Percentiles rank a stretch among this genome's conserved stretches.
Conservation (phyloP, 2,329 filamentous ascomycete genomes). For the Colletotrichum melonis region DNA sequence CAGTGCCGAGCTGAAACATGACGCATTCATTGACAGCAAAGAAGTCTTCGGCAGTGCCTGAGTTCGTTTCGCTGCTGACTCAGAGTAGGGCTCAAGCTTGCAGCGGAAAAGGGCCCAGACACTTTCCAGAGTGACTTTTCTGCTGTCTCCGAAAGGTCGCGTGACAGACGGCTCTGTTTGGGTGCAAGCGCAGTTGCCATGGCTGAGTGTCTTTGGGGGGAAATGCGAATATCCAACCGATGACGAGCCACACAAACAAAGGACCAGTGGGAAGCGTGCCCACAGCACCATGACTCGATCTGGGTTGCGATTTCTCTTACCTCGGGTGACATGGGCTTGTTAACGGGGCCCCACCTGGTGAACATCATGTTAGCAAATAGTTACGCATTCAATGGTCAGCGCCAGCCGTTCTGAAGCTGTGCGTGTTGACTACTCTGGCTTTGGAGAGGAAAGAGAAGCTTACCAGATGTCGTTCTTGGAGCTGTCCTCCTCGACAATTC, state of each 20-base stretch:
- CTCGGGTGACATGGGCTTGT: constrained; percentile 98
- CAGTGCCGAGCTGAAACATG: constrained; percentile 30
- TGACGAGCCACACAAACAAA: constrained; percentile 20
- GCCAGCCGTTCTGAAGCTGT: constrained; percentile 1
- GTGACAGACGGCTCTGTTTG: constrained; percentile 3
- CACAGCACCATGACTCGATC: constrained; percentile 30
- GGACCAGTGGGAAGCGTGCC: constrained; percentile 21
- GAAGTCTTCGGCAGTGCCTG: neutral
- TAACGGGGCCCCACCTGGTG: constrained; percentile 89
- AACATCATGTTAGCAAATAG: constrained; percentile 32
- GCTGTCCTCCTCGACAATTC: constrained; percentile 90
- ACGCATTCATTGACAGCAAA: constrained; percentile 11
- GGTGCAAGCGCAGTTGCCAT: neutral
- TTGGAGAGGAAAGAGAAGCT: constrained; percentile 37
- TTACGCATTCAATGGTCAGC: constrained; percentile 16
- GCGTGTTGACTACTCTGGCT: neutral
- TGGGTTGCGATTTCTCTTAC: constrained; percentile 67
- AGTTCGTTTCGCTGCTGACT: neutral
- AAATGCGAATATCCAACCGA: neutral
- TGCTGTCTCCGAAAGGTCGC: neutral
- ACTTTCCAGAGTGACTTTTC: neutral
- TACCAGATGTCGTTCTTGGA: constrained; percentile 94
- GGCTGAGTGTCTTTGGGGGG: neutral
- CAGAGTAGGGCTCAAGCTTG: neutral
- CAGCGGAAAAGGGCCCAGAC: neutral